Evolutionary conservation across 768 basidiomycete genomes (phyloP).

Genomic region (Hydnomerulius pinastri): DNA sequence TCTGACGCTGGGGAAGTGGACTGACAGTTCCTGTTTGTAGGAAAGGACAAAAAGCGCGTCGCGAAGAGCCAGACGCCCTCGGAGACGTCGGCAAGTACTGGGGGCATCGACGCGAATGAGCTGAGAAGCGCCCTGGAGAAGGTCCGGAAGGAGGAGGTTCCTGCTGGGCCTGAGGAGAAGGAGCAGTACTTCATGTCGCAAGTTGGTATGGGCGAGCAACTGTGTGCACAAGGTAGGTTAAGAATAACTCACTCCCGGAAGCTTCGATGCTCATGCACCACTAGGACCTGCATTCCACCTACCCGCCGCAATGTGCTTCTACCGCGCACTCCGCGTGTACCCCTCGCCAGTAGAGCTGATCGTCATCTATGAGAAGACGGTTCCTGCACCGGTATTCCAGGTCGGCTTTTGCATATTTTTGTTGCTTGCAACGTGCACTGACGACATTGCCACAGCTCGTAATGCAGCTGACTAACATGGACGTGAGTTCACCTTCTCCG

Average conservation of each 20-base stretch:
- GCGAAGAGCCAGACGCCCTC: constrained; percentile 62
- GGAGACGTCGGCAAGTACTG: constrained; percentile 25
- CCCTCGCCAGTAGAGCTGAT: constrained; percentile 94
- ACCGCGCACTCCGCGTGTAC: constrained; percentile 90
- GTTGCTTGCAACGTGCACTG: constrained; percentile 1
- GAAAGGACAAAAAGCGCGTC: constrained; percentile 90
- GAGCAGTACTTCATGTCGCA: constrained; percentile 93
- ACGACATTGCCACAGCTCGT: constrained; percentile 49
- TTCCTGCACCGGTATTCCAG: constrained; percentile 80
- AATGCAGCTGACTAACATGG: constrained; percentile 83
- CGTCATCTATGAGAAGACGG: constrained; percentile 91
- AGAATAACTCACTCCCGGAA: background rate
- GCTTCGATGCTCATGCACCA: constrained; percentile 2
- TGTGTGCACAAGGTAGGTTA: constrained; percentile 66
- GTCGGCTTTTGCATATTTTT: constrained; percentile 35
- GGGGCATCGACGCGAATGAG: constrained; percentile 48
- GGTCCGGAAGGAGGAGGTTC: constrained; percentile 69
- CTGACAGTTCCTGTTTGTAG: constrained; percentile 40
- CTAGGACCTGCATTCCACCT: constrained; percentile 79
- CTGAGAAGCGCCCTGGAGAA: constrained; percentile 64
- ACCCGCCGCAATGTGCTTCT: constrained; percentile 87
- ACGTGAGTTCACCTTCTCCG: constrained; percentile 73
- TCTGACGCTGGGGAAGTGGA: background rate
- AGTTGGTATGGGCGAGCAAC: constrained; percentile 83
- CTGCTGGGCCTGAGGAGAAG: constrained; percentile 69